Conservation (phyloP, 2,329 filamentous ascomycete genomes). For the Neoscytalidium dimidiatum region DNA sequence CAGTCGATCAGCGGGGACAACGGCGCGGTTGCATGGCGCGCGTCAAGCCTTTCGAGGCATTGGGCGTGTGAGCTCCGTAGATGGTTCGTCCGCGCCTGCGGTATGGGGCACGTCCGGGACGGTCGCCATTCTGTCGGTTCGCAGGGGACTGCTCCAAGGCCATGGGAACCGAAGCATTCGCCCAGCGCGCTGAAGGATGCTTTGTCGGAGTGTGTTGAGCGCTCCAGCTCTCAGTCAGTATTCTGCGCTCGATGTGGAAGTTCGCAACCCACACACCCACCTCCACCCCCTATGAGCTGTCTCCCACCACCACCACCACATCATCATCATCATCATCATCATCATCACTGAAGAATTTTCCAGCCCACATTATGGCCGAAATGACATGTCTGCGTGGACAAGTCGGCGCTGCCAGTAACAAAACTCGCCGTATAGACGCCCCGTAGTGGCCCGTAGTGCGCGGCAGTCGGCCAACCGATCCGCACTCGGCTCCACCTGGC, state of each 20-base stretch:
- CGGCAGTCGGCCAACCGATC: constrained; percentile 1
- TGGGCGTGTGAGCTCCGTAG: background rate
- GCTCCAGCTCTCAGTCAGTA: background rate
- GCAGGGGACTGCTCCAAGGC: background rate
- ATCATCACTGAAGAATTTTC: background rate
- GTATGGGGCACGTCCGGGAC: background rate
- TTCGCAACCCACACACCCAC: background rate
- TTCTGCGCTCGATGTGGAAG: no score
- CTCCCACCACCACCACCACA: background rate
- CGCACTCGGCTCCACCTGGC: constrained; percentile 5
- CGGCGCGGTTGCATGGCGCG: constrained; percentile 6
- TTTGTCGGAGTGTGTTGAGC: background rate
- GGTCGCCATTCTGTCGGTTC: background rate
- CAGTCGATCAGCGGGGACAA: constrained; percentile 13
- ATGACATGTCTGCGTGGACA: background rate
- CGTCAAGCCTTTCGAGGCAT: constrained; percentile 11
- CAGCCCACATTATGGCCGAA: background rate
- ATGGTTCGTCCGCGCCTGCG: background rate
- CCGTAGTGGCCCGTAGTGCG: background rate
- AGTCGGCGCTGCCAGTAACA: background rate
- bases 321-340: no score
- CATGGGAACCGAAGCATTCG: background rate
- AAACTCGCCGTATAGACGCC: background rate
- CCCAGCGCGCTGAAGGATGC: background rate
- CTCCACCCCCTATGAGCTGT: no score